Base-by-base conservation (phyloP, 495 filamentous ascomycete genomes). In the Penicillium manginii region DNA sequence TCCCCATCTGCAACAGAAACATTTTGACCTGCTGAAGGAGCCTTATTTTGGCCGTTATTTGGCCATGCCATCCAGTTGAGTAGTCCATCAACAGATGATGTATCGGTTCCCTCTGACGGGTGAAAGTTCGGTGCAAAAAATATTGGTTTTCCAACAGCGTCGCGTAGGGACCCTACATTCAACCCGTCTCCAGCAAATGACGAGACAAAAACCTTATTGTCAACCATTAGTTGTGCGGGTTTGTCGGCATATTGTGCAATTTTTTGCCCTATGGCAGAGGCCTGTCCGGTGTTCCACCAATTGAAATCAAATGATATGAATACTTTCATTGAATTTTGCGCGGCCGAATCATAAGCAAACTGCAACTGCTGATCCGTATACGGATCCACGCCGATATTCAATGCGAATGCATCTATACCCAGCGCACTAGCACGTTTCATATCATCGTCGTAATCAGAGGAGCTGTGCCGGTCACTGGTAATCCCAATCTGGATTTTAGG, bases 221-320 rank as follows among this genome's bases (percentile, higher is more conserved):
- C 80, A 1, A 85, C 77, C 56, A 73, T 79, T 21, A 86, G 72
- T 59, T 87, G 85, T 2, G 78, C 83, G 0, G 79, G 67, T n/a
- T 73, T 61, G 42, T 63, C 63, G 3, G 64, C 77, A 60, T 83
- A 86, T 52, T 80, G 67, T 9, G 71, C 70, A 57, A 85, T 80
- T 65, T 79, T 79, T 23, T 69, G 63, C 3, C 80, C 82, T 12
- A 85, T 74, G 6, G 61, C 65, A 0, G 58, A 59, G 4, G 79
- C 79, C 23, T 83, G 73, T 3, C 65, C 64, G 4, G 62, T 70
- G n/a, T 72, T 59, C 62, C 73, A 85, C 74, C 77, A 86, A 59
- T 82, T 82, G 71, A 83, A 85, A 63, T 86, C 83, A 55, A 86
- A 87, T 5, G 83, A 86, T 21, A 87, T 68, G 57, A 87, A 85